Evolutionary conservation across 2,329 filamentous ascomycete species (phyloP), one percentile per base, ranked within the genome.

Genomic region (Fusarium torreyae): DNA sequence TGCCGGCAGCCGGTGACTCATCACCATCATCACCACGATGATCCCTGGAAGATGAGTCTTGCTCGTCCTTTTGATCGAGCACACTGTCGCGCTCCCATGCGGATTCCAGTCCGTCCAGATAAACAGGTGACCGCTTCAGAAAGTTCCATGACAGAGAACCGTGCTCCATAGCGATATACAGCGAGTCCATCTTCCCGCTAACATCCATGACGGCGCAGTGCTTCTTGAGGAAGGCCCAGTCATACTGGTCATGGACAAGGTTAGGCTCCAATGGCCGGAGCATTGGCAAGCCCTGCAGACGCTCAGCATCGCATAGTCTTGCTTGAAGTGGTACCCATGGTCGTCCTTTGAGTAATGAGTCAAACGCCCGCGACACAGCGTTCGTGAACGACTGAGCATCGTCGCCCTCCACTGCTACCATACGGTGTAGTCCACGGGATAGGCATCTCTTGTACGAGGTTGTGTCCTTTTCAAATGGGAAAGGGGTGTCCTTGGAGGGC

Each of bases 401-500:
- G 5, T 80, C 80, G 18, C 85, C 86, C 43, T 81, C 80, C 14
- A 89, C 81, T 10, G 84, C 85, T 18, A 89, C 80, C 77, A 88
- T 85, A 61, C 84, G 85, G 69, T 89, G 87, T 44, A 89, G 81
- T 5, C 87, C 87, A 17, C 87, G 85, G 15, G 87, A 89, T 6
- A 89, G 80, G 44, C 87, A 89, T 43, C 87, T 82, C 72, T 88
- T 88, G 76, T 89, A 89, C 6, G 87, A 87, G 40, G 82, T 85
- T 15, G 87, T 89, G 68, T 89, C 86, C 72, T 87, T 87, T 76
- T 89, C 87, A 73, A 89, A 89, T 0, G 87, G 87, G 67, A 89
- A 88, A 6, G 86, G 84, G 57, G 86, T 83, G 34, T 82, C 82
- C 14, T 80, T 81, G 46, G 83, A 84, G 6, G 87, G 87, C 38